Base-by-base conservation (phyloP, 2,329 filamentous ascomycete species). In the Neocatenulostroma microsporum region DNA sequence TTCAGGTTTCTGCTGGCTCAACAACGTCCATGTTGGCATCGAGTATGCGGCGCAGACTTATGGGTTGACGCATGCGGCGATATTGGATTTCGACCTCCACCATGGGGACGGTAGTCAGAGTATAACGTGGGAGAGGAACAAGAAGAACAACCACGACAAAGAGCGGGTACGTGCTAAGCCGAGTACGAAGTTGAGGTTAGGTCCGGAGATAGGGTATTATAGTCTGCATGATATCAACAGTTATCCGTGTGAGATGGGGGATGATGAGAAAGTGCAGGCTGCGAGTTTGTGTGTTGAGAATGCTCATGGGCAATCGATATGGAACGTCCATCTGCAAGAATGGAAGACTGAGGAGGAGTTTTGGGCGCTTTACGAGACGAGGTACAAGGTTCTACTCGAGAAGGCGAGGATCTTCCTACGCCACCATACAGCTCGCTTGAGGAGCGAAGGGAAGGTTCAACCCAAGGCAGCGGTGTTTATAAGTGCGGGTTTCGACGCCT, bases 191-290 rank as follows among this genome's bases (percentile, higher is more conserved):
- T 20, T 49, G 27, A 55, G 51, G 36, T 39, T 57, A 10, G 45
- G 40, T 12, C 55, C 55, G 3, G 55, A 58, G 0, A 91, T 96
- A 51, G 91, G 88, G 8, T 98, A 98, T 58, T 96, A 94, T 61
- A 95, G 88, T 58, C 61, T 98, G 28, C 91, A 98, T 59, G 91
- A 98, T 55, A 95, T 98, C 66, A 96, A 98, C 62, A 96, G 89
- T 0, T 98, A 93, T 55, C 91, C 93, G 0, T 98, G 91, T 58
- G 91, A 98, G 60, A 76, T 74, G 57, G 91, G 89, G n/a, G 89
- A 96, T 44, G 77, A 83, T 40, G 85, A 91, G 15, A 96, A 96
- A 62, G 81, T 96, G 34, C 85, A 83, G 56, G 94, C 89, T 51
- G 91, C 93, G 2, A 95, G 88, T 64, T 65, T 95, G 18, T 96